A percentile compares a stretch with the other conserved stretches of the same genome.
Evolutionary conservation across 2,329 filamentous ascomycete genomes (phyloP).

Genomic region (Leptographium galeiforme): DNA sequence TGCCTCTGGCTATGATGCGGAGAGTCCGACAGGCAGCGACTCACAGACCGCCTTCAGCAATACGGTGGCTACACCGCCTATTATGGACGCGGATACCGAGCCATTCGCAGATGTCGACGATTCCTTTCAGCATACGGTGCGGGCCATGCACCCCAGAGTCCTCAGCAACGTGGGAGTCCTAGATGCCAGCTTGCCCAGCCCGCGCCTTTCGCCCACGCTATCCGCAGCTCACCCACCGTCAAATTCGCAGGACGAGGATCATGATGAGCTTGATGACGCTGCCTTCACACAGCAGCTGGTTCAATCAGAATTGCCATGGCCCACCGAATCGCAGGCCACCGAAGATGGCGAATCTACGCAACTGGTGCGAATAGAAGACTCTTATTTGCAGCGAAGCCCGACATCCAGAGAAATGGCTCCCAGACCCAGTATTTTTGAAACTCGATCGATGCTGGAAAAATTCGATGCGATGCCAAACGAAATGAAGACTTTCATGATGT

Average conservation of each 20-base stretch:
- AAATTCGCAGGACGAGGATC: slow-evolving; percentile 28
- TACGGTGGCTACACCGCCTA: slow-evolving; percentile 60
- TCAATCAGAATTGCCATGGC: slow-evolving; percentile 20
- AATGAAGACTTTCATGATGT: slow-evolving; percentile 94
- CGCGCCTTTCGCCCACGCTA: slow-evolving; percentile 82
- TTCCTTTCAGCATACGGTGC: slow-evolving; percentile 30
- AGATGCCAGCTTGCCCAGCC: slow-evolving; percentile 88
- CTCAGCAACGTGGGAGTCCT: slow-evolving; percentile 63
- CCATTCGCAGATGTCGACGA: slow-evolving; percentile 40
- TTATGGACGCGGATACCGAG: slow-evolving; percentile 59
- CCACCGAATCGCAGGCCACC: slow-evolving; percentile 28
- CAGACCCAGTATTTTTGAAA: slow-evolving; percentile 50
- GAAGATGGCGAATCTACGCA: slow-evolving; percentile 19
- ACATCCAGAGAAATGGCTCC: slow-evolving; percentile 3
- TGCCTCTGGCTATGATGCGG: slow-evolving; percentile 28
- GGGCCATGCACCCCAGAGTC: slow-evolving; percentile 32
- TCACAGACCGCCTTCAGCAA: slow-evolving; percentile 47
- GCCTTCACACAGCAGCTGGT: slow-evolving; percentile 19
- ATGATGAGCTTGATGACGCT: slow-evolving; percentile 27
- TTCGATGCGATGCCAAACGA: slow-evolving; percentile 86
- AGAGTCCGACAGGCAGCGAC: slow-evolving; percentile 40
- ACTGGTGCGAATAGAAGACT: slow-evolving; percentile 2
- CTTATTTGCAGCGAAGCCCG: slow-evolving; percentile 6
- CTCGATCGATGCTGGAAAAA: slow-evolving; percentile 73
- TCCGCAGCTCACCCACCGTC: slow-evolving; percentile 48